Evolutionary conservation across 352 stramenopile genomes (phyloP).

Genomic region (Globisporangium orthogonon): DNA sequence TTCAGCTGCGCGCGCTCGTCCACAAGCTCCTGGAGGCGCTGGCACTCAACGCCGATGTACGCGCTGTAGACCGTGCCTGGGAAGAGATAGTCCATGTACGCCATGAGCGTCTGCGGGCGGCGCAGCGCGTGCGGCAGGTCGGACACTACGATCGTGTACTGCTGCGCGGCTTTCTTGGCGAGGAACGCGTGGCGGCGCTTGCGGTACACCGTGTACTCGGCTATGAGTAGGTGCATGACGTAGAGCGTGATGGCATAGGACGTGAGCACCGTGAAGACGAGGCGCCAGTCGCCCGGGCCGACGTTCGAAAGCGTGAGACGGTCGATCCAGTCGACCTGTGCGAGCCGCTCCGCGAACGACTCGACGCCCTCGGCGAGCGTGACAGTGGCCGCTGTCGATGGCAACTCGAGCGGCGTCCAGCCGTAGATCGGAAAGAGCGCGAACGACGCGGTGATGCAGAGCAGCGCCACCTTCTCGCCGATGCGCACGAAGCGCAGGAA

Average conservation of each 20-base stretch:
- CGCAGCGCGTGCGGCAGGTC: slow-evolving; percentile 50
- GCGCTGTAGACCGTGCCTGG: slow-evolving; percentile 51
- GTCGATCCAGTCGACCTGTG: slow-evolving; percentile 50
- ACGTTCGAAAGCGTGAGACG: slow-evolving; percentile 68
- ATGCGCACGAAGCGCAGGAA: slow-evolving; percentile 73
- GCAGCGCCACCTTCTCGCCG: slow-evolving; percentile 51
- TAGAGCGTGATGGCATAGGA: slow-evolving; percentile 44
- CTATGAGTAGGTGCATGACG: slow-evolving; percentile 47
- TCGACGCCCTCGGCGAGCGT: slow-evolving; percentile 18
- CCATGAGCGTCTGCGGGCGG: slow-evolving; percentile 44
- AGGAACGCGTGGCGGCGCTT: slow-evolving; percentile 19
- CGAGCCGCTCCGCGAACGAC: slow-evolving; percentile 22
- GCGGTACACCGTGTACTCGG: slow-evolving; percentile 37
- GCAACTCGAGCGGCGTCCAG: slow-evolving; percentile 31
- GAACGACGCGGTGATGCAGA: slow-evolving; percentile 48
- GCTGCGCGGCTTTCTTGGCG: slow-evolving; percentile 41
- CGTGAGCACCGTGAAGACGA: slow-evolving; percentile 53
- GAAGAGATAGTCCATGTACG: slow-evolving; percentile 70
- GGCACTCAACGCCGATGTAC: slow-evolving; percentile 69
- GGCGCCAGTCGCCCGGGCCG: slow-evolving; percentile 44
- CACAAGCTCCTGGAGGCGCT: slow-evolving; percentile 46
- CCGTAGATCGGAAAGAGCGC: slow-evolving; percentile 68
- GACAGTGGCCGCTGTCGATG: slow-evolving; percentile 13
- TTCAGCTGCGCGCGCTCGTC: slow-evolving; percentile 41
- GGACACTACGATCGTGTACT: slow-evolving; percentile 71